Evolutionary conservation across 306 rosid species (phyloP).

Genomic region (Medicago ruthenica): DNA sequence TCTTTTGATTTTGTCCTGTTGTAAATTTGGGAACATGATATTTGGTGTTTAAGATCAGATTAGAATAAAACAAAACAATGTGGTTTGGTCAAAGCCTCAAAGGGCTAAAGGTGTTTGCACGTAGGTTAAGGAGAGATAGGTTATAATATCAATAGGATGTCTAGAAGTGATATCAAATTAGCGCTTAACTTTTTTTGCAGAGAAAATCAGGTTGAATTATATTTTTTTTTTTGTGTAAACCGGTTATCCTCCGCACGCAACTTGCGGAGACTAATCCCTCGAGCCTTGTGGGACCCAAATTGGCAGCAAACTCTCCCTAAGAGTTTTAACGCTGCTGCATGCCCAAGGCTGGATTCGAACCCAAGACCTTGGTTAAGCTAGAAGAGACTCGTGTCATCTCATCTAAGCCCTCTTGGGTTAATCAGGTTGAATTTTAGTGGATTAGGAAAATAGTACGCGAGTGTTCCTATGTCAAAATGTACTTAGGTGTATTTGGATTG

Average conservation of each 20-base stretch:
- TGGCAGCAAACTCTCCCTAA: no score
- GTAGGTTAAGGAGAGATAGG: constrained; percentile 12
- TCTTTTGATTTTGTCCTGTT: not conserved
- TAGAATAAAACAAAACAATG: constrained; percentile 17
- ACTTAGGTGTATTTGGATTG: constrained; percentile 26
- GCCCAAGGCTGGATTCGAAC: no score
- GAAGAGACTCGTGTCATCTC: no score
- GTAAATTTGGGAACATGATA: constrained; percentile 25
- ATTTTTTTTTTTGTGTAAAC: no score
- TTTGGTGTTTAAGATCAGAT: constrained; percentile 19
- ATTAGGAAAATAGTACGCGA: not conserved
- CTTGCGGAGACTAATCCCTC: no score
- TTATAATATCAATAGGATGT: constrained; percentile 8
- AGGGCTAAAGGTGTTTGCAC: constrained; percentile 18
- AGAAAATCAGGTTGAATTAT: constrained; percentile 2
- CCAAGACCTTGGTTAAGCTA: no score
- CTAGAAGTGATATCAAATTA: not conserved
- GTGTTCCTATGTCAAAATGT: not conserved
- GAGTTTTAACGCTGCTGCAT: no score
- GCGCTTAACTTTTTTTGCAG: not conserved
- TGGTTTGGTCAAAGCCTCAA: constrained; percentile 36
- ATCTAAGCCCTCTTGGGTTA: no score
- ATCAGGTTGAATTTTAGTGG: not conserved
- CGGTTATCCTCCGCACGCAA: no score
- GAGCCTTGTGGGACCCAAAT: no score